Base-by-base conservation (phyloP, 257 asterid genomes). In the Fraxinus cuspidata region DNA sequence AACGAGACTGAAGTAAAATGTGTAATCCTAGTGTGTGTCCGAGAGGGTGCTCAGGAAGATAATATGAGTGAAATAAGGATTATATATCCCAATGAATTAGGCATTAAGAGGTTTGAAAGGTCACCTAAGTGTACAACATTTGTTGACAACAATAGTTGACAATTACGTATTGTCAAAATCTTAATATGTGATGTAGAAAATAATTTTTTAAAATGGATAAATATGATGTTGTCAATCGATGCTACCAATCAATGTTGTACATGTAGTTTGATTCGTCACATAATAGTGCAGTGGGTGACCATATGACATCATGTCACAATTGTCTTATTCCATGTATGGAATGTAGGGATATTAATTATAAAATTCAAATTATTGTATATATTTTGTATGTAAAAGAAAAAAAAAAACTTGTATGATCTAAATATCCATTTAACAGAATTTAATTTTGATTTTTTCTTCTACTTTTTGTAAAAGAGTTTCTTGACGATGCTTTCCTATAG, bases 41-140 rank as follows among this genome's bases (percentile, higher is more conserved):
- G 7, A 51, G 42, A 51, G 60, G 7, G 58, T 3, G n/a, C 4
- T 51, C 6, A 15, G n/a, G 42, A 18, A 4, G 23, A 51, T 51
- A 5, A 51, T 51, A 18, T 3, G 16, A 74, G 9, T 8, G 56
- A 47, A 47, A 47, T 13, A 47, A 13, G 2, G 56, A 18, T 1
- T 3, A 47, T 47, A 13, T 44, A 47, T 47, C n/a, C 15, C 18
- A 47, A 47, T 47, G n/a, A 15, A 47, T 15, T 47, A 47, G 56
- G 77, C 74, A 77, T 73, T 44, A 73, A 77, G 78, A 64, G 73
- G 28, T 72, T 76, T 79, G 78, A 79, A 83, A 74, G 81, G 29
- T n/a, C 71, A n/a, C n/a, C n/a, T n/a, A n/a, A n/a, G n/a, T n/a
- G n/a, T n/a, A n/a, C n/a, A n/a, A n/a, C n/a, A n/a, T n/a, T n/a